Conservation (phyloP, 73 alveolate species). For the Tetrahymena borealis region DNA sequence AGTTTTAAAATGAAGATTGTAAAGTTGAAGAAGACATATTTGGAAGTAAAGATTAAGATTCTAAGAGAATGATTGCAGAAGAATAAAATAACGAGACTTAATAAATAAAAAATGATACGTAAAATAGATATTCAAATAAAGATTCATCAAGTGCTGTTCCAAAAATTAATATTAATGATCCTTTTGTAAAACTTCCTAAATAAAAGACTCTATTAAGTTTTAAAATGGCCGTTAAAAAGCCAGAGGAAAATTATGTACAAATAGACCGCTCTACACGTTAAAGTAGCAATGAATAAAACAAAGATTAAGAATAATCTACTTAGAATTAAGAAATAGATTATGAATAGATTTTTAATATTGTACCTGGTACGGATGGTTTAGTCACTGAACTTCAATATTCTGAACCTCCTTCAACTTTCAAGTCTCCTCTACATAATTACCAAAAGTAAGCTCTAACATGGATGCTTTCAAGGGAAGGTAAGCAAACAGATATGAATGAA, state of each 20-base stretch:
- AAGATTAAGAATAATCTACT: background rate
- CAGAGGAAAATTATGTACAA: background rate
- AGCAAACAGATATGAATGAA: conserved; percentile 3
- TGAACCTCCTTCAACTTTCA: conserved; percentile 27
- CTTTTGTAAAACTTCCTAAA: background rate
- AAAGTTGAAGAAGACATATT: background rate
- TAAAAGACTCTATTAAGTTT: background rate
- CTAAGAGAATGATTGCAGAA: background rate
- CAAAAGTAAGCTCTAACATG: conserved; percentile 50
- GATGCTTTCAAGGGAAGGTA: conserved; percentile 49
- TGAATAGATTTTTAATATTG: background rate
- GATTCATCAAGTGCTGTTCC: background rate
- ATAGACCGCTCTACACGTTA: background rate
- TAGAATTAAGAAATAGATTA: conserved; percentile 9
- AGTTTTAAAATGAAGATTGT: background rate
- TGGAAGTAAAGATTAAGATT: background rate
- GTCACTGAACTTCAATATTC: conserved; percentile 10
- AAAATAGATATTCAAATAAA: background rate
- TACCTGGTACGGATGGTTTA: background rate
- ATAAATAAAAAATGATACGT: background rate
- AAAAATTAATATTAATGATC: background rate
- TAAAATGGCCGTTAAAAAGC: background rate
- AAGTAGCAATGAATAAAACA: background rate
- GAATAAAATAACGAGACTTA: background rate
- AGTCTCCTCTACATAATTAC: conserved; percentile 22